Percentiles rank a stretch among this genome's conserved stretches.
phyloP scores from a whole-genome alignment of 345 rosid genomes.

The Balakata baccata region DNA sequence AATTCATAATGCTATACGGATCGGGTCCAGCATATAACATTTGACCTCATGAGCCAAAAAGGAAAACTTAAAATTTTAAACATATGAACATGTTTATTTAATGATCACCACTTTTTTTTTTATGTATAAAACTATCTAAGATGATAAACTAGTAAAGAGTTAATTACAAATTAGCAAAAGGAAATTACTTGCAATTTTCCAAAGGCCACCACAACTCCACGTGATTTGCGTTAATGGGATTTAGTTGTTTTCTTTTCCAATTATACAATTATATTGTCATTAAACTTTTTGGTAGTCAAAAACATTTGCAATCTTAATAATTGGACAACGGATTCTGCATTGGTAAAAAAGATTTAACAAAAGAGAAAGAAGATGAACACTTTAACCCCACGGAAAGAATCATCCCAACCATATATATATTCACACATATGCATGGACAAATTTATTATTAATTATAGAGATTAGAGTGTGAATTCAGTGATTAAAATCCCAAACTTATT shows the following conservation, averaged over 20 bases:
- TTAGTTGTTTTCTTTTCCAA: background rate
- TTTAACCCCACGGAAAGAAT: conserved; percentile 1
- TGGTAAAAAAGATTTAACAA: background rate
- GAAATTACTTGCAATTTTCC: too few species aligned
- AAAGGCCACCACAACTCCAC: background rate
- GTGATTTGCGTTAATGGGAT: background rate
- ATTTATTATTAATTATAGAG: background rate
- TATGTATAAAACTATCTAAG: too few species aligned
- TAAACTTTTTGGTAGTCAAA: conserved; percentile 2
- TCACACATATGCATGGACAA: background rate
- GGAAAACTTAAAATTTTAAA: too few species aligned
- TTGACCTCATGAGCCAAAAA: too few species aligned
- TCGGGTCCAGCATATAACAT: too few species aligned
- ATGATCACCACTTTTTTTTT: too few species aligned
- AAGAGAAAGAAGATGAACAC: background rate
- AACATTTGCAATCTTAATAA: conserved; percentile 6
- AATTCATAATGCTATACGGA: too few species aligned
- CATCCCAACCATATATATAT: background rate
- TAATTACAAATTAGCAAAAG: too few species aligned
- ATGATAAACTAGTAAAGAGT: too few species aligned
- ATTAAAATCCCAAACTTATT: background rate
- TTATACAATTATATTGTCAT: background rate
- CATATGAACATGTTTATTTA: too few species aligned
- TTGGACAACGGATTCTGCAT: background rate
- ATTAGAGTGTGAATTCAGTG: conserved; percentile 1